Evolutionary conservation across 352 stramenopile genomes (phyloP), one percentile per base, ranked within the genome.

Genomic region (Globisporangium perplexum): DNA sequence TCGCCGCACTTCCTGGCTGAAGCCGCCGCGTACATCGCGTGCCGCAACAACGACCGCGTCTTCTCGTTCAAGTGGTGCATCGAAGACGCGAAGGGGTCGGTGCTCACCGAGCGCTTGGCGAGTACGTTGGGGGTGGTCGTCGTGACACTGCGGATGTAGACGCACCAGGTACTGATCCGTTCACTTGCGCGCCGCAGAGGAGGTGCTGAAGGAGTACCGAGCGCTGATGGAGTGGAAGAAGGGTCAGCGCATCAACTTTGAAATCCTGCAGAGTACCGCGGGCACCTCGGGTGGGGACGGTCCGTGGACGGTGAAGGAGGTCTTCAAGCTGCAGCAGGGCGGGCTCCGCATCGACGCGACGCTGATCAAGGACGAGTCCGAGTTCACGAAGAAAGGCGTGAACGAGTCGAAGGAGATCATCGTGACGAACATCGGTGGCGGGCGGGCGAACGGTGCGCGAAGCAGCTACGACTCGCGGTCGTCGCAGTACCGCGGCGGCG

Each of bases 1-100:
- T 69, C 70, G 15, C 71, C 82, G 8, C 59, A 71, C 17, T 71
- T 87, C 48, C 62, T 93, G 24, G 82, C 79, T 0, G 82, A 93
- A 50, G 76, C 77, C n/a, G 77, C 82, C 49, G 77, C 71, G 33
- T 93, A 85, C 54, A 90, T 93, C 49, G 71, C 75, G 28, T 88
- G 71, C 22, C 76, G 78, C 49, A 83, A 90, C 62, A 74, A 79
- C 35, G 74, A 82, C 47, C 77, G 82, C 38, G 72, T 86, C n/a
- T 93, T 89, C 48, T 84, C 74, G 51, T 90, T 90, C 44, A 81
- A 80, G 30, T 93, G 82, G 82, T 93, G 82, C 42, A 71, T 60
- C 33, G 64, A 77, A 42, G 68, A 69, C 36, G 31, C 69, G 23
- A 66, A 86, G 51, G 74, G 76, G 33, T 52, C 59, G 3, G 38